Evolutionary conservation across 352 stramenopile genomes (phyloP).

Genomic region (Hyaloperonospora arabidopsidis): DNA sequence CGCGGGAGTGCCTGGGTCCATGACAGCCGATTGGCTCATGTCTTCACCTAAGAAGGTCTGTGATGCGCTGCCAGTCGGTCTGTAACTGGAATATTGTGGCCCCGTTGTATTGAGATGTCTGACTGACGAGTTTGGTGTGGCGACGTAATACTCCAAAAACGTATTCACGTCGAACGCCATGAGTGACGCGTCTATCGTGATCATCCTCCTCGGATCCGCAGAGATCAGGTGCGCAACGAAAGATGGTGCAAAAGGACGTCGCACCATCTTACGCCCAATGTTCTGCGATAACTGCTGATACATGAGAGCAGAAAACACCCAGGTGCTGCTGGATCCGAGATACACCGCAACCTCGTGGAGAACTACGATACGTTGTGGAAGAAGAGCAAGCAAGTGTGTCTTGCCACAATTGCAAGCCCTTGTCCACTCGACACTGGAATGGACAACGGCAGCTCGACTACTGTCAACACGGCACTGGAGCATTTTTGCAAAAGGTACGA

Average conservation of each 20-base stretch:
- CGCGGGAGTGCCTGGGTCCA: slow-evolving; percentile 51
- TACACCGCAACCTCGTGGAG: slow-evolving; percentile 53
- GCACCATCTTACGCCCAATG: neutral
- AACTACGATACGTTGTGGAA: slow-evolving; percentile 75
- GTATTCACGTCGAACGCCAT: slow-evolving; percentile 53
- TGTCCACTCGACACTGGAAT: slow-evolving; percentile 31
- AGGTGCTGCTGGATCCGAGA: slow-evolving; percentile 22
- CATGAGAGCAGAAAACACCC: slow-evolving; percentile 27
- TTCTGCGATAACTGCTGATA: neutral
- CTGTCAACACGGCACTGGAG: slow-evolving; percentile 57
- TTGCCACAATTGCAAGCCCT: slow-evolving; percentile 51
- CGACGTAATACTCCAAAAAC: slow-evolving; percentile 55
- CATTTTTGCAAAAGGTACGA: slow-evolving; percentile 68
- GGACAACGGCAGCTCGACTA: slow-evolving; percentile 25
- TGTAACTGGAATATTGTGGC: neutral
- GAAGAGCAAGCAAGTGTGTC: slow-evolving; percentile 74
- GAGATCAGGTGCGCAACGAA: slow-evolving; percentile 39
- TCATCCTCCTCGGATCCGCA: slow-evolving; percentile 68
- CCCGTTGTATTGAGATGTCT: neutral
- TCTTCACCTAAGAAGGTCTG: slow-evolving; percentile 52
- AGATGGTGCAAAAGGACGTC: neutral
- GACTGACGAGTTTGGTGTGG: slow-evolving; percentile 7
- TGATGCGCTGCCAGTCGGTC: neutral
- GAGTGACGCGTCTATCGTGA: slow-evolving; percentile 66
- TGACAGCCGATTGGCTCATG: slow-evolving; percentile 57